Evolutionary conservation across 2,329 filamentous ascomycete species (phyloP).

Genomic region (Rhinocladiella mackenziei): DNA sequence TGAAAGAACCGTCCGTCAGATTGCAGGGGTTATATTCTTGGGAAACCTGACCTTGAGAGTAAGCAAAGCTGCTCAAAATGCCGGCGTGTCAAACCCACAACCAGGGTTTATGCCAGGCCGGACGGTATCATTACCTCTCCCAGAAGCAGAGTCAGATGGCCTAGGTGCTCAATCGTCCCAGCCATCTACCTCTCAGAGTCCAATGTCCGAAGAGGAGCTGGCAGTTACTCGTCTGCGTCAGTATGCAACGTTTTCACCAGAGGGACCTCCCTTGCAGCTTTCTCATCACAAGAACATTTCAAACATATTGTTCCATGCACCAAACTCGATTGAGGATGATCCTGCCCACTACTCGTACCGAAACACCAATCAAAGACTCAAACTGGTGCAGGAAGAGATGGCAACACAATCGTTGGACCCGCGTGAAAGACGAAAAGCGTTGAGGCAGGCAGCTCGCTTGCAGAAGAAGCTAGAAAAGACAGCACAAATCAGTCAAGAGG

Average conservation of each 20-base stretch:
- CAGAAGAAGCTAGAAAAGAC: conserved; percentile 17
- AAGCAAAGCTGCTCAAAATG: background rate
- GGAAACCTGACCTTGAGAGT: conserved; percentile 8
- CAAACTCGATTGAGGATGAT: conserved; percentile 16
- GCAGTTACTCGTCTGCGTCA: conserved; percentile 12
- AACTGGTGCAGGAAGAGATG: conserved; percentile 16
- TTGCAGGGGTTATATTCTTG: conserved; percentile 13
- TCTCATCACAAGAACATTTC: conserved; percentile 6
- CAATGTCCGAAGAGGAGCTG: conserved; percentile 8
- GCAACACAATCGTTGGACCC: conserved; percentile 20
- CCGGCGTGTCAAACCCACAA: conserved; percentile 1
- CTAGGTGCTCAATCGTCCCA: conserved; percentile 2
- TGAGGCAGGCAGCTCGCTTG: conserved; percentile 12
- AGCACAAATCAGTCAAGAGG: conserved; percentile 12
- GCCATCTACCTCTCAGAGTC: conserved; percentile 8
- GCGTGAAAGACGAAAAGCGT: conserved; percentile 15
- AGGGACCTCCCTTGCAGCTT: conserved; percentile 6
- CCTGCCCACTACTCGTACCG: conserved; percentile 23
- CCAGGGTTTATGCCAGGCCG: background rate
- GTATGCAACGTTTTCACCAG: conserved; percentile 10
- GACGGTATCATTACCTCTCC: conserved; percentile 3
- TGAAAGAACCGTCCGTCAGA: conserved; percentile 22
- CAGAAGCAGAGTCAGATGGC: conserved; percentile 4
- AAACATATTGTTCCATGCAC: conserved; percentile 16
- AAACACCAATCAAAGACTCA: conserved; percentile 14